phyloP scores from a whole-genome alignment of 768 basidiomycete species.

The Tricholoma flavovirens region DNA sequence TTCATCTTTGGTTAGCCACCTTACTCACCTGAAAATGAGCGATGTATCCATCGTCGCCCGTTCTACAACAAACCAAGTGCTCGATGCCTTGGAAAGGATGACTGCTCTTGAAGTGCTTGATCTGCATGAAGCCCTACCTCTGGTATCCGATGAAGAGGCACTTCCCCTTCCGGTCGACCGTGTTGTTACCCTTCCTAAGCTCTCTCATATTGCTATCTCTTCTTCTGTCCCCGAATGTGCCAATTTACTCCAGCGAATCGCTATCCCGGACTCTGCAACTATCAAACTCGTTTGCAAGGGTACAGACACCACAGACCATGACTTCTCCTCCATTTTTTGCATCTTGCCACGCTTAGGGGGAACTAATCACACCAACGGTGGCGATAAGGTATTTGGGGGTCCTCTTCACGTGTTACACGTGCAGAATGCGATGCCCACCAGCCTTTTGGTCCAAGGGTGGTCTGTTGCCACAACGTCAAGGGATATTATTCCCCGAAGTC shows the following conservation, averaged over 20 bases:
- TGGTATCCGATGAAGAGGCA: constrained; percentile 10
- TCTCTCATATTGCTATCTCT: constrained; percentile 17
- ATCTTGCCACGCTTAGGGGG: constrained; percentile 9
- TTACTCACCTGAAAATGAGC: constrained; percentile 33
- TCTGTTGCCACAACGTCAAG: constrained; percentile 1
- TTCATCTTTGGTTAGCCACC: constrained; percentile 27
- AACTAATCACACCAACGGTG: constrained; percentile 4
- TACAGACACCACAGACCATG: constrained; percentile 10
- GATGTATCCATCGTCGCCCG: constrained; percentile 19
- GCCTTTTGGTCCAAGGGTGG: constrained; percentile 15
- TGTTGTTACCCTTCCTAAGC: constrained; percentile 16
- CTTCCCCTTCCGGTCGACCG: constrained; percentile 7
- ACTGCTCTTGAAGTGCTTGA: constrained; percentile 28
- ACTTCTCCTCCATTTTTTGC: constrained; percentile 17
- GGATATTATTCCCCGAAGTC: background rate
- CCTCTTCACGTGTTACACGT: constrained; percentile 11
- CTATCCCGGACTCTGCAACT: constrained; percentile 14
- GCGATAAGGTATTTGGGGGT: constrained; percentile 6
- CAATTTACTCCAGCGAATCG: constrained; percentile 19
- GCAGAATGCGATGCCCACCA: constrained; percentile 7
- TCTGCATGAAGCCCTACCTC: constrained; percentile 30
- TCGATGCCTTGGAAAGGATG: constrained; percentile 29
- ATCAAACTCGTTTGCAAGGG: constrained; percentile 15
- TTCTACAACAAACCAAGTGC: constrained; percentile 26
- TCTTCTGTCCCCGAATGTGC: constrained; percentile 19